Evolutionary conservation across 2,329 filamentous ascomycete genomes (phyloP).

Genomic region (Ceratocystis harringtonii): DNA sequence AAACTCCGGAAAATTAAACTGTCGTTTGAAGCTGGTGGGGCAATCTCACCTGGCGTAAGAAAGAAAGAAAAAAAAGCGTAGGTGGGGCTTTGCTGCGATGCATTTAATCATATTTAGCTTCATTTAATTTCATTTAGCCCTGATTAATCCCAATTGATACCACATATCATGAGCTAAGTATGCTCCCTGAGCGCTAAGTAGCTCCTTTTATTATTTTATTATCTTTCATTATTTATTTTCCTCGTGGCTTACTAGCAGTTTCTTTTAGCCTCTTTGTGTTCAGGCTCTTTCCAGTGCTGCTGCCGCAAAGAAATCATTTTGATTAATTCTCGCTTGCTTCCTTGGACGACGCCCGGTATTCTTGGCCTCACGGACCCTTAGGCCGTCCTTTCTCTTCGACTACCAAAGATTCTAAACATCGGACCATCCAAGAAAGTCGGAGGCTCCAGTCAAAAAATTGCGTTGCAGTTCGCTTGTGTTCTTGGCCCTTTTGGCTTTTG

Average conservation of each 20-base stretch:
- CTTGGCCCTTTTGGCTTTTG: background rate
- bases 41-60: background rate
- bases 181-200: too few relatives aligned
- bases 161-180: background rate
- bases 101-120: background rate
- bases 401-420: background rate
- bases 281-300: background rate
- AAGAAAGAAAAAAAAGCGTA: background rate
- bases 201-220: background rate
- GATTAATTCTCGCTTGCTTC: background rate
- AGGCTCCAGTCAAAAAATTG: background rate
- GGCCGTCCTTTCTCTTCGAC: background rate
- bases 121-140: background rate
- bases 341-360: background rate
- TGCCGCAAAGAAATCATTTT: background rate
- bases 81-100: background rate
- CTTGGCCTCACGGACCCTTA: background rate
- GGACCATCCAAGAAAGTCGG: background rate
- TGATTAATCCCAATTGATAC: background rate
- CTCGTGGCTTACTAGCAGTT: background rate
- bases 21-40: background rate
- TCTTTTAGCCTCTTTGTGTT: too few relatives aligned
- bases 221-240: background rate
- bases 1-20: background rate
- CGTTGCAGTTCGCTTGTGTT: background rate